Evolutionary conservation across 805 yeast species (phyloP).

Genomic region (Ogataea nitratoaversa): DNA sequence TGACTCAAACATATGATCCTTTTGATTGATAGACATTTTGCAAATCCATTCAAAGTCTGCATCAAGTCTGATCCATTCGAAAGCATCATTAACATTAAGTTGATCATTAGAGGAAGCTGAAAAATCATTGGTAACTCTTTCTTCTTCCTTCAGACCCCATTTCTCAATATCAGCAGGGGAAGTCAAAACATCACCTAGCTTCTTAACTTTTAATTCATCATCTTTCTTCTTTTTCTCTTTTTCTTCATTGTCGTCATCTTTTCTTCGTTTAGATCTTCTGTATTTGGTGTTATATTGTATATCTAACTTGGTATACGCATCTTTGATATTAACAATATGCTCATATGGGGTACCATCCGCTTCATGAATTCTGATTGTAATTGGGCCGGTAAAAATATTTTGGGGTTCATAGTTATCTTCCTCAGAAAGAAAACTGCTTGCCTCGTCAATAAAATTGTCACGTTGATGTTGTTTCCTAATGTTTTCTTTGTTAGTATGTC

Average conservation of each 20-base stretch:
- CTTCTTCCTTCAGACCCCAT: slow-evolving; percentile 64
- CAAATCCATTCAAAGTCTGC: slow-evolving; percentile 98
- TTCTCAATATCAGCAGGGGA: slow-evolving; percentile 53
- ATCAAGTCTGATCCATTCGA: slow-evolving; percentile 97
- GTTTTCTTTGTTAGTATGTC: slow-evolving; percentile 7
- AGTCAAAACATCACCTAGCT: slow-evolving; percentile 75
- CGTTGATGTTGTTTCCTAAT: slow-evolving; percentile 22
- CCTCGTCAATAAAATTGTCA: slow-evolving; percentile 42
- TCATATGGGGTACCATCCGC: slow-evolving; percentile 99
- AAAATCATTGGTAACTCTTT: slow-evolving; percentile 53
- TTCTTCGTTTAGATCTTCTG: slow-evolving; percentile 69
- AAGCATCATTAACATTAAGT: slow-evolving; percentile 59
- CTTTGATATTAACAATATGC: slow-evolving; percentile 90
- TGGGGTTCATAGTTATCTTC: slow-evolving; percentile 40
- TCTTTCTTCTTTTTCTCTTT: slow-evolving; percentile 24
- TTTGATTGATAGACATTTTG: slow-evolving; percentile 73
- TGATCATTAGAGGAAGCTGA: slow-evolving; percentile 44
- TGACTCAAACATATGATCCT: slow-evolving; percentile 92
- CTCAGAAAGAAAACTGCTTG: slow-evolving; percentile 37
- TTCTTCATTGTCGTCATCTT: slow-evolving; percentile 42
- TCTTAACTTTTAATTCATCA: slow-evolving; percentile 32
- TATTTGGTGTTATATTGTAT: slow-evolving; percentile 94
- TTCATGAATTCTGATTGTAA: slow-evolving; percentile 95
- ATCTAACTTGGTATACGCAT: slow-evolving; percentile 78
- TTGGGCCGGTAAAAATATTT: slow-evolving; percentile 81